Evolutionary conservation across 1,284 basidiomycete genomes (phyloP).

Genomic region (Thelephora terrestris): DNA sequence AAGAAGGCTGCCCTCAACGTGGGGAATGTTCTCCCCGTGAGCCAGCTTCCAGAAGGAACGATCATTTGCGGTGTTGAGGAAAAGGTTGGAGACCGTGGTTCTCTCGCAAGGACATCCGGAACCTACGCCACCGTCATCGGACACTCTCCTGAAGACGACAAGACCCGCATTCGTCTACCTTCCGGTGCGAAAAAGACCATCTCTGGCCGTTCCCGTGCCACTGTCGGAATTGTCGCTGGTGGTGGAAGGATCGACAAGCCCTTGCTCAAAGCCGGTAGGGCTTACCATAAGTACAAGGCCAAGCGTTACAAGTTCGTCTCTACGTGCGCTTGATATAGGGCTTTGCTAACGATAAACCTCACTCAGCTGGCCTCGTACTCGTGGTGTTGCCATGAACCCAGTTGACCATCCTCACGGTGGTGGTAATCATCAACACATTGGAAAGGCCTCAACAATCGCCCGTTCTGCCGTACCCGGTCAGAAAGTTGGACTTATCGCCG

Average conservation of each 20-base stretch:
- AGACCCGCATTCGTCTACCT: slow-evolving; percentile 91
- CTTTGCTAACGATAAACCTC: slow-evolving; percentile 26
- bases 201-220: slow-evolving; percentile 77
- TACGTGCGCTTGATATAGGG: slow-evolving; percentile 10
- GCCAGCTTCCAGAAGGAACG: slow-evolving; percentile 94
- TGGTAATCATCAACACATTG: slow-evolving; percentile 94
- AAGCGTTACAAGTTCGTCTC: slow-evolving; percentile 74
- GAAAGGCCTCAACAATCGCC: slow-evolving; percentile 86
- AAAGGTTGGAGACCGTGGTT: slow-evolving; percentile 95
- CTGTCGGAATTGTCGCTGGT: slow-evolving; percentile 95
- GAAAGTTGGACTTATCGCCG: slow-evolving; percentile 95
- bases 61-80: slow-evolving; percentile 99
- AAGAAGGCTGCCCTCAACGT: slow-evolving; percentile 94
- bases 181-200: slow-evolving; percentile 97
- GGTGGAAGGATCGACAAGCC: slow-evolving; percentile 99
- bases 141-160: slow-evolving; percentile 87
- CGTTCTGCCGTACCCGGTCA: slow-evolving; percentile 93
- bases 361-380: slow-evolving; percentile 89
- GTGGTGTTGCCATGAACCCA: slow-evolving; percentile 98
- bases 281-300: slow-evolving; percentile 83
- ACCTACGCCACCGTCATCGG: slow-evolving; percentile 99
- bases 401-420: slow-evolving; percentile 93
- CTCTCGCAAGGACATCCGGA: slow-evolving; percentile 93
- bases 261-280: slow-evolving; percentile 91
- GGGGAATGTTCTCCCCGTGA: slow-evolving; percentile 94